Percentiles rank a stretch among this genome's conserved stretches.
phyloP scores from a whole-genome alignment of 2,329 filamentous ascomycete species.

The Cytospora schulzeri region DNA sequence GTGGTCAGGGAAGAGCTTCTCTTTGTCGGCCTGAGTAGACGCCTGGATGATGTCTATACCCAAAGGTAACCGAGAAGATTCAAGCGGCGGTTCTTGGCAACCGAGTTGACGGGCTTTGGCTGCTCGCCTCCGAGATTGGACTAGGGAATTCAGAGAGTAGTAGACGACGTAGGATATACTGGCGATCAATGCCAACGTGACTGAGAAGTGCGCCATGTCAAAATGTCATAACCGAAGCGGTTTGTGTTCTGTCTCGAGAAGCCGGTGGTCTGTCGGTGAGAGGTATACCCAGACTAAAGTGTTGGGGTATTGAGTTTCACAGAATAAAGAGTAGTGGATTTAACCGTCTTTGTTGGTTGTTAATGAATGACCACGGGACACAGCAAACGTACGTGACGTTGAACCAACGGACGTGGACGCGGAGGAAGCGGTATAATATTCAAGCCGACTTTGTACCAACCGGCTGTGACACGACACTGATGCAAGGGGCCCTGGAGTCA shows the following conservation, averaged over 20 bases:
- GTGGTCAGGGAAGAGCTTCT: constrained; percentile 15
- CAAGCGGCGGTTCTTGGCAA: constrained; percentile 16
- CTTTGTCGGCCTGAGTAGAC: constrained; percentile 5
- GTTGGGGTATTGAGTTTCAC: neutral
- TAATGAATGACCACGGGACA: no score
- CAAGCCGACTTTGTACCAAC: constrained; percentile 3
- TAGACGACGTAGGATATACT: constrained; percentile 23
- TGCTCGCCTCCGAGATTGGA: constrained; percentile 11
- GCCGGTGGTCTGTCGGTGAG: neutral
- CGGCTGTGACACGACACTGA: neutral
- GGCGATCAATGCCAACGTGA: constrained; percentile 14
- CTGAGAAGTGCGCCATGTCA: constrained; percentile 22
- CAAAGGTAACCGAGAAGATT: neutral
- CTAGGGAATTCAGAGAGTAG: constrained; percentile 2
- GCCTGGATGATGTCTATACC: constrained; percentile 11
- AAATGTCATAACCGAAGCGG: neutral
- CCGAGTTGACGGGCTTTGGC: constrained; percentile 14
- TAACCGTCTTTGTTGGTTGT: no score
- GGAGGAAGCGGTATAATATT: constrained; percentile 16
- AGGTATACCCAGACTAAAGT: neutral
- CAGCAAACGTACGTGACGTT: neutral
- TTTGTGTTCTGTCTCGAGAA: neutral
- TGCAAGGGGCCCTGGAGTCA: neutral
- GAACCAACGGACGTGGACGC: neutral
- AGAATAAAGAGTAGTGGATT: no score